These are phyloP conservation scores for Talaromyces sp. DNA, from an alignment of 2,329 filamentous ascomycete species.

Conservation along the genomic window DNA sequence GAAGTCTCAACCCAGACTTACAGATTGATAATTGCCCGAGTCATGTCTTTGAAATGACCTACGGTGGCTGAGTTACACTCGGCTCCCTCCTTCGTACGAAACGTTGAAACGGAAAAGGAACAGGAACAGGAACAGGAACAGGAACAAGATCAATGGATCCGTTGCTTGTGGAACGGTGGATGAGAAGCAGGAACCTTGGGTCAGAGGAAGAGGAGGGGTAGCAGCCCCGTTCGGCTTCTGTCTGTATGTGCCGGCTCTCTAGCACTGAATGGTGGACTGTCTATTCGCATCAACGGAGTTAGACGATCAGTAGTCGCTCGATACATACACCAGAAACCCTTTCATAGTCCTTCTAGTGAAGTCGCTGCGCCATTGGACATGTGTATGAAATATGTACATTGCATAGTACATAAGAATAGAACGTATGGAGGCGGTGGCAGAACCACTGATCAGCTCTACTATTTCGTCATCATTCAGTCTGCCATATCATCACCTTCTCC, in stretches of 20 bases:
- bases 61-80: not conserved
- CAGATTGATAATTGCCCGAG: not conserved
- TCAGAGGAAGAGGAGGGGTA: not conserved
- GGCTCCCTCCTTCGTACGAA: not conserved
- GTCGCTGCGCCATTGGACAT: not conserved
- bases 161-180: not conserved
- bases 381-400: not conserved
- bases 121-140: constrained; percentile 4
- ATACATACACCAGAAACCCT: not conserved
- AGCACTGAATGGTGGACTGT: not conserved
- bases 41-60: not conserved
- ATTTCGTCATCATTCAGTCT: constrained; percentile 12
- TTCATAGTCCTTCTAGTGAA: not conserved
- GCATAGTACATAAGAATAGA: no score
- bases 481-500: not conserved
- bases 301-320: not conserved
- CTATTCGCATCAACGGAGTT: not conserved
- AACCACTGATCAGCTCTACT: not conserved
- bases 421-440: constrained; percentile 14
- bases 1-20: not conserved
- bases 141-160: not conserved
- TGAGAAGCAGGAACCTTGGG: not conserved
- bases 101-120: not conserved
- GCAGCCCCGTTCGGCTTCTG: not conserved
- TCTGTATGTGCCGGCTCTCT: not conserved